Evolutionary conservation across 495 filamentous ascomycete genomes (phyloP).

Genomic region (Podospora conica): DNA sequence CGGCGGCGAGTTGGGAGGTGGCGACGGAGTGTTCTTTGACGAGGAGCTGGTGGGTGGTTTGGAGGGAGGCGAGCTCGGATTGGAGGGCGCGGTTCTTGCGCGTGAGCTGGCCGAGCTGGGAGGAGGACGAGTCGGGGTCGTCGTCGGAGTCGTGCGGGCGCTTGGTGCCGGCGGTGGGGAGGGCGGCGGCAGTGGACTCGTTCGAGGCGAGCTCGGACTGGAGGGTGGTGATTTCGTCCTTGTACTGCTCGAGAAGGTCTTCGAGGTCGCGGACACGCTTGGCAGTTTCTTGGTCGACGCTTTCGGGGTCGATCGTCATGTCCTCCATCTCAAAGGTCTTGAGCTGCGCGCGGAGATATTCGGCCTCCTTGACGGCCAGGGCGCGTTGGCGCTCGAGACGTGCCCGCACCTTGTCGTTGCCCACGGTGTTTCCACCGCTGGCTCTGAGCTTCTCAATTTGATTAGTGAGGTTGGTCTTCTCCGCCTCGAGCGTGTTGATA

Average conservation of each 20-base stretch:
- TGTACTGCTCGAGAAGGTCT: conserved; percentile 78
- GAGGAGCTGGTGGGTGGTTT: conserved; percentile 58
- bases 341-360: conserved; percentile 86
- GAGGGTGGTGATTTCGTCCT: conserved; percentile 69
- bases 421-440: conserved; percentile 30
- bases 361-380: conserved; percentile 83
- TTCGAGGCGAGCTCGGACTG: conserved; percentile 63
- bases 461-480: conserved; percentile 51
- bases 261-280: conserved; percentile 78
- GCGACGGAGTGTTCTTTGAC: conserved; percentile 69
- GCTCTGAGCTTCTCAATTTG: conserved; percentile 68
- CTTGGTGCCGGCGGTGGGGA: conserved; percentile 47
- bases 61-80: conserved; percentile 62
- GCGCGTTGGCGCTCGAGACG: conserved; percentile 72
- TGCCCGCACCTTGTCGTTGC: conserved; percentile 58
- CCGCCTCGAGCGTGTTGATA: conserved; percentile 64
- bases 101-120: conserved; percentile 73
- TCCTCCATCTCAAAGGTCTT: conserved; percentile 90
- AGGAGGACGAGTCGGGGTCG: conserved; percentile 64
- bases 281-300: conserved; percentile 67
- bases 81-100: conserved; percentile 84
- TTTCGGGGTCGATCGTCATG: conserved; percentile 70
- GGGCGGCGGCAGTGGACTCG: conserved; percentile 36
- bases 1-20: conserved; percentile 61
- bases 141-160: conserved; percentile 49